Evolutionary conservation across 2,329 filamentous ascomycete species (phyloP).

Genomic region (Sarocladiaceae sp.): DNA sequence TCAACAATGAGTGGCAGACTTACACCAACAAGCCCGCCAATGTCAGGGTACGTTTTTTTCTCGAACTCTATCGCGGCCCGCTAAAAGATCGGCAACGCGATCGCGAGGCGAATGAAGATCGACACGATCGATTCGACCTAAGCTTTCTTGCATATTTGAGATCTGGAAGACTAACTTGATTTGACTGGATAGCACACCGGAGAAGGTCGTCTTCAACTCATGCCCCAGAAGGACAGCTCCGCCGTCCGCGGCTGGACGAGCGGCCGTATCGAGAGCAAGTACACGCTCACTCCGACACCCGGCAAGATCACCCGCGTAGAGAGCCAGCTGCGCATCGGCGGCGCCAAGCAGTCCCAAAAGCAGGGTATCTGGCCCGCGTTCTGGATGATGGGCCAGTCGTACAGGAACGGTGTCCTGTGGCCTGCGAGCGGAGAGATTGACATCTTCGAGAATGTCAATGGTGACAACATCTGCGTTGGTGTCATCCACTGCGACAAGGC

Average conservation of each 20-base stretch:
- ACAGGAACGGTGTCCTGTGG: constrained; percentile 44
- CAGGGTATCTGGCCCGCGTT: constrained; percentile 57
- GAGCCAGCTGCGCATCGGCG: constrained; percentile 42
- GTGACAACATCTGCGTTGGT: constrained; percentile 39
- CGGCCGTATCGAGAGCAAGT: constrained; percentile 47
- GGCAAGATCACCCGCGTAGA: constrained; percentile 44
- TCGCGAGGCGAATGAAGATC: not conserved
- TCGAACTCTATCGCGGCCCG: not conserved
- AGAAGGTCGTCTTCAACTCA: constrained; percentile 44
- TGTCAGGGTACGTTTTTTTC: constrained; percentile 20
- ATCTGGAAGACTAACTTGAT: too few species aligned
- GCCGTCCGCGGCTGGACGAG: constrained; percentile 46
- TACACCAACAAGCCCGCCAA: constrained; percentile 44
- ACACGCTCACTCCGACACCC: constrained; percentile 38
- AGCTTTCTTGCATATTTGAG: too few species aligned
- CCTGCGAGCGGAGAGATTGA: constrained; percentile 53
- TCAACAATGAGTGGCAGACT: constrained; percentile 48
- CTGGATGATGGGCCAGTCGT: constrained; percentile 50
- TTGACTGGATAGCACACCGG: constrained; percentile 38
- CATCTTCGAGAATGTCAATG: constrained; percentile 54
- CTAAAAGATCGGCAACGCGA: not conserved
- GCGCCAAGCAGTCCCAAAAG: constrained; percentile 34
- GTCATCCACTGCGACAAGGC: constrained; percentile 47
- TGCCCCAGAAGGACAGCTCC: constrained; percentile 36
- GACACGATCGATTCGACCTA: not conserved